Conservation (phyloP, 2,329 filamentous ascomycete genomes). For the Exophiala dermatitidis region DNA sequence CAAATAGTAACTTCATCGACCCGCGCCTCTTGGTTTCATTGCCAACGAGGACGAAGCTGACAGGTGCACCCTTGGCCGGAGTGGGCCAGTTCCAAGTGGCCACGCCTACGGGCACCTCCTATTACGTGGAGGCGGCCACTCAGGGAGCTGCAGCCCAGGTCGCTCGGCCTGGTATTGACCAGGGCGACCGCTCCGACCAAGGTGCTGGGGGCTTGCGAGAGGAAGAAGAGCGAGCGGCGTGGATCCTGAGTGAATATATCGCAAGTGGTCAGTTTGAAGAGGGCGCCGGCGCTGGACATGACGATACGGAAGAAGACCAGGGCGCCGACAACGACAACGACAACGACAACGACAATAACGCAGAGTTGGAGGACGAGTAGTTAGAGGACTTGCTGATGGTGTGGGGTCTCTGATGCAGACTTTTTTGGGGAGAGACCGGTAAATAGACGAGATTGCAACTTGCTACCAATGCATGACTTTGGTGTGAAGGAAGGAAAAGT, state of each 20-base stretch:
- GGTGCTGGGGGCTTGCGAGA: not conserved
- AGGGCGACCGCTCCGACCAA: not conserved
- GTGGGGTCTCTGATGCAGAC: too few relatives aligned
- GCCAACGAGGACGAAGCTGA: not conserved
- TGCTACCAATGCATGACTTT: too few relatives aligned
- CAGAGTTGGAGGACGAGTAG: too few relatives aligned
- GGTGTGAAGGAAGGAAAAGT: too few relatives aligned
- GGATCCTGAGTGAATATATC: not conserved
- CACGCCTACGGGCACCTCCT: not conserved
- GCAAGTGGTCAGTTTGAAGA: not conserved
- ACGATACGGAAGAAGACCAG: too few relatives aligned
- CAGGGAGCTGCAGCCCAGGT: not conserved
- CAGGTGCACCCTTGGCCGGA: not conserved
- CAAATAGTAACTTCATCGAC: not conserved
- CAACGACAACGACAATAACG: too few relatives aligned
- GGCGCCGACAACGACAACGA: too few relatives aligned
- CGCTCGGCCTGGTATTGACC: not conserved
- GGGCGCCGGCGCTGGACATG: not conserved
- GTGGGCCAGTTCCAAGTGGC: not conserved
- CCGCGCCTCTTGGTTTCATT: not conserved
- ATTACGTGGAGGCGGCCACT: not conserved
- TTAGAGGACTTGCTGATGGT: too few relatives aligned
- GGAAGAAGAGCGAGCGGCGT: not conserved
- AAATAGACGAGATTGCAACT: not conserved
- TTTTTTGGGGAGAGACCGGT: not conserved